These are phyloP conservation scores for Dactylonectria estremocensis DNA, from an alignment of 2,329 filamentous ascomycete species.

Conservation along the genomic window DNA sequence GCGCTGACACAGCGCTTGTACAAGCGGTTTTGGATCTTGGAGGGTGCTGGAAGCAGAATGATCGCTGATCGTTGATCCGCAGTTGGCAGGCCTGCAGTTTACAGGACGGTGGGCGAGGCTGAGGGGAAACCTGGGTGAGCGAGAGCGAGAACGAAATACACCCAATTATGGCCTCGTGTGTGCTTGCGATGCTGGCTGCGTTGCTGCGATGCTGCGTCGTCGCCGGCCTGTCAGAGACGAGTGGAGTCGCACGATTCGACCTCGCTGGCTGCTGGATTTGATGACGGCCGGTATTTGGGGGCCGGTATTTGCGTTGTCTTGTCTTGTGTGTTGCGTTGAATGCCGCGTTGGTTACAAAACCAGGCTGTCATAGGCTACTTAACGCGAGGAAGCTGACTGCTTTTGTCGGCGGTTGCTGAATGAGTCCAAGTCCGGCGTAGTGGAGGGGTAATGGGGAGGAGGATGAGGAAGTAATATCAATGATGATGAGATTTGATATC, in stretches of 20 bases:
- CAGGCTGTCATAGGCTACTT: constrained; percentile 12
- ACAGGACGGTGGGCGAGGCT: constrained; percentile 31
- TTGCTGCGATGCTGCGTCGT: not conserved
- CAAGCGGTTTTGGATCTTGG: constrained; percentile 25
- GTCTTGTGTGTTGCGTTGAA: constrained; percentile 2
- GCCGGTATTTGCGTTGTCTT: constrained; percentile 1
- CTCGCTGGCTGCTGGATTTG: not conserved
- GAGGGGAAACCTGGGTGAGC: constrained; percentile 24
- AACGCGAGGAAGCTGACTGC: constrained; percentile 22
- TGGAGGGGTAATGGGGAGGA: constrained; percentile 21
- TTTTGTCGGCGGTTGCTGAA: constrained; percentile 22
- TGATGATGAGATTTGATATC: constrained; percentile 15
- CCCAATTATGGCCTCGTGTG: constrained; percentile 13
- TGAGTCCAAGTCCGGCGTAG: constrained; percentile 9
- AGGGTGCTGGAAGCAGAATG: constrained; percentile 8
- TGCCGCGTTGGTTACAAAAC: constrained; percentile 23
- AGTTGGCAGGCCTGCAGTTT: constrained; percentile 13
- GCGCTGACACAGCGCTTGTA: constrained; percentile 36
- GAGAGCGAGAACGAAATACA: constrained; percentile 40
- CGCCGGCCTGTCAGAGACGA: not conserved
- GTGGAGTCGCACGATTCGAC: constrained; percentile 7
- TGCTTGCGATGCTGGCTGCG: not conserved
- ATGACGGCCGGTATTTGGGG: constrained; percentile 10
- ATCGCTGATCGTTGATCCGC: constrained; percentile 25
- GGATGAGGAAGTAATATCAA: constrained; percentile 4